Evolutionary conservation across 345 rosid species (phyloP).

Genomic region (Syzygium aromaticum): DNA sequence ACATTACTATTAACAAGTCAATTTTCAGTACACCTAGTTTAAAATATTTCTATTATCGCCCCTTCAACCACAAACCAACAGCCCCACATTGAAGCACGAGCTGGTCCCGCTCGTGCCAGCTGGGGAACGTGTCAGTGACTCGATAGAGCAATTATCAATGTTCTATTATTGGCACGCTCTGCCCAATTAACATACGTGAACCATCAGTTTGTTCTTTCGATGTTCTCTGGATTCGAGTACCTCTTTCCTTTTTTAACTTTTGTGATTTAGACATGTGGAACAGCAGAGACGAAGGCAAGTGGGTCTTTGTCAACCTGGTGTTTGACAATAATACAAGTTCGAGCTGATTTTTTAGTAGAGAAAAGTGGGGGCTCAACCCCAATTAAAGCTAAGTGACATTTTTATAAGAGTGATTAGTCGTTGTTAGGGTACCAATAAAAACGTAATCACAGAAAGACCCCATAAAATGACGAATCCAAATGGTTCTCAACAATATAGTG

Average conservation of each 20-base stretch:
- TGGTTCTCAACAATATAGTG: background rate
- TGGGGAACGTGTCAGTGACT: background rate
- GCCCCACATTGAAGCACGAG: background rate
- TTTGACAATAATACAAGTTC: background rate
- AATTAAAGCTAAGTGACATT: background rate
- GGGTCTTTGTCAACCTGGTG: background rate
- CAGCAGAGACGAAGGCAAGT: background rate
- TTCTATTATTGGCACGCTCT: background rate
- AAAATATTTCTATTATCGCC: background rate
- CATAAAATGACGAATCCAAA: background rate
- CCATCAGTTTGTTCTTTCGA: background rate
- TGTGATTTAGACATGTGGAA: background rate
- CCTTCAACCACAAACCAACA: background rate
- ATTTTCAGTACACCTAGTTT: background rate
- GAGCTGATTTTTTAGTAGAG: background rate
- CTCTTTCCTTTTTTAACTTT: background rate
- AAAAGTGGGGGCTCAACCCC: background rate
- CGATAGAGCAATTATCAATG: background rate
- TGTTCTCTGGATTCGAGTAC: background rate
- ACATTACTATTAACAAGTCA: background rate
- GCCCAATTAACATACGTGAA: background rate
- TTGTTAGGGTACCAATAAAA: background rate
- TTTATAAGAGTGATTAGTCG: background rate
- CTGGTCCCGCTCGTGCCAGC: background rate
- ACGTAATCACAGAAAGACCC: background rate